These are phyloP conservation scores for Rutstroemia sp. DNA, from an alignment of 2,329 filamentous ascomycete genomes.

Conservation along the genomic window DNA sequence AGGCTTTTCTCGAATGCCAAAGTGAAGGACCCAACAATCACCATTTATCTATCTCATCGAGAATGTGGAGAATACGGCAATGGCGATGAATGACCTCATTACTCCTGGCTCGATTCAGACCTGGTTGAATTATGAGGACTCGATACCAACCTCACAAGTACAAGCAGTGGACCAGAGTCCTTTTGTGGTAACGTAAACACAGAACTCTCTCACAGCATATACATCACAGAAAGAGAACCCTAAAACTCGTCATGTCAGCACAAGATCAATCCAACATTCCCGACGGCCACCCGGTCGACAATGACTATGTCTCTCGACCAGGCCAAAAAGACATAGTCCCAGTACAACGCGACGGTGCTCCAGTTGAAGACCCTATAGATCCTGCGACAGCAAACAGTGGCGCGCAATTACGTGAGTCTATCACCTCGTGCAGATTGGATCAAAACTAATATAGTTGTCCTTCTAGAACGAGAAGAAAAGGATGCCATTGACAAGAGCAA, in stretches of 20 bases:
- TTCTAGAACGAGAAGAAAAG: constrained; percentile 2
- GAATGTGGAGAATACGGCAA: too few relatives aligned
- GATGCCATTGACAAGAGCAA: constrained; percentile 1
- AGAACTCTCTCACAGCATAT: background rate
- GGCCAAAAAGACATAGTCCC: background rate
- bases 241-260: background rate
- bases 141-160: background rate
- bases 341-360: constrained; percentile 2
- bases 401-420: background rate
- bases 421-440: background rate
- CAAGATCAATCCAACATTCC: background rate
- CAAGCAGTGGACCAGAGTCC: too few relatives aligned
- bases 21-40: too few relatives aligned
- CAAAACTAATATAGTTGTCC: background rate
- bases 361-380: constrained; percentile 3
- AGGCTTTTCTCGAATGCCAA: too few relatives aligned
- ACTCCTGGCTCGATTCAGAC: background rate
- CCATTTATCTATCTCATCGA: background rate
- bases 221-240: background rate
- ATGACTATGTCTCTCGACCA: constrained; percentile 2
- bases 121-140: background rate
- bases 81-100: background rate
- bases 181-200: background rate
- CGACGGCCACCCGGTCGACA: background rate
- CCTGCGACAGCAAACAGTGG: background rate